Percentiles rank a stretch among this genome's conserved stretches.
Conservation (phyloP, 164 flowering plant genomes). For the Kingdonia uniflora region DNA sequence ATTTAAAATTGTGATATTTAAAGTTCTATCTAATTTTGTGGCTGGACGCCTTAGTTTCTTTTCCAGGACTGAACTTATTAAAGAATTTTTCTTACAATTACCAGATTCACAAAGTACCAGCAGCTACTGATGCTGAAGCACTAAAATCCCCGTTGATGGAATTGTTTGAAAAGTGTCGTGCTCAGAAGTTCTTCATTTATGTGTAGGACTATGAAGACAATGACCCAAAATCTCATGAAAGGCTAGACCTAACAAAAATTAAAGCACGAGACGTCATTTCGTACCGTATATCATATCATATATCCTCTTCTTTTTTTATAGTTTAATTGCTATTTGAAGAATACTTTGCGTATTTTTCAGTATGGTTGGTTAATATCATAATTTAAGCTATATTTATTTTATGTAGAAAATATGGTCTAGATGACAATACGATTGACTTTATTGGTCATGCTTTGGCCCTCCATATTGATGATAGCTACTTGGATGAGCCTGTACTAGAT, state of each 20-base stretch:
- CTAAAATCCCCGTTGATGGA: conserved; percentile 92
- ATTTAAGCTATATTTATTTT: too few species aligned
- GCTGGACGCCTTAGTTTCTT: too few species aligned
- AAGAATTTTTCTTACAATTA: not conserved
- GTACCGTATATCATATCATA: conserved; percentile 26
- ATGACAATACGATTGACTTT: conserved; percentile 84
- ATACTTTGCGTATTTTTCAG: not conserved
- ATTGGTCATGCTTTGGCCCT: conserved; percentile 98
- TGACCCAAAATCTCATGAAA: conserved; percentile 91
- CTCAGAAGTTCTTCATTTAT: too few species aligned
- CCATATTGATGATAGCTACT: conserved; percentile 56
- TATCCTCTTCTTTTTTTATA: not conserved
- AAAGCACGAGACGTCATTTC: conserved; percentile 71
- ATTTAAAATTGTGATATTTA: too few species aligned
- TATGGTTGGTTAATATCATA: too few species aligned
- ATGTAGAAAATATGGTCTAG: conserved; percentile 81
- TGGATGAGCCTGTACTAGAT: conserved; percentile 78
- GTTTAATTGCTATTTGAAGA: not conserved
- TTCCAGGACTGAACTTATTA: not conserved
- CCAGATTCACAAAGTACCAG: conserved; percentile 33
- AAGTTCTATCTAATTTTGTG: too few species aligned
- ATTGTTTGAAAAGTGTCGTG: conserved; percentile 87
- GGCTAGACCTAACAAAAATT: conserved; percentile 64
- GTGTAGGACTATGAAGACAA: conserved; percentile 80
- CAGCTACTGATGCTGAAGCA: conserved; percentile 96